Evolutionary conservation across 2,329 filamentous ascomycete species (phyloP).

Genomic region (Coniochaeta pulveracea): DNA sequence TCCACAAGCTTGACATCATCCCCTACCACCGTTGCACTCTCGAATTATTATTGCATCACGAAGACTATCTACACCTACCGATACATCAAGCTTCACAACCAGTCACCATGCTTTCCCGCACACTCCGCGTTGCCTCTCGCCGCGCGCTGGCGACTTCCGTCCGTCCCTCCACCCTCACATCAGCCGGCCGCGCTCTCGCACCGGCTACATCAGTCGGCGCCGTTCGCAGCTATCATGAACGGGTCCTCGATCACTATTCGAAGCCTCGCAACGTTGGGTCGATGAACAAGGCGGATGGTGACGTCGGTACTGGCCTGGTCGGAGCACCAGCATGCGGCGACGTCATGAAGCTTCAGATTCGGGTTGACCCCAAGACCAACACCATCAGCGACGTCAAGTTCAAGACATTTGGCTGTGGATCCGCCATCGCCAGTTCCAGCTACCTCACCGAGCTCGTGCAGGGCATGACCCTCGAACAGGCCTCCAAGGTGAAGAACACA

Average conservation of each 20-base stretch:
- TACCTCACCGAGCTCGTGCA: constrained; percentile 92
- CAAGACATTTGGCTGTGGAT: constrained; percentile 78
- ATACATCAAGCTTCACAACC: background rate
- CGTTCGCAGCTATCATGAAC: constrained; percentile 39
- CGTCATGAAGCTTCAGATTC: constrained; percentile 90
- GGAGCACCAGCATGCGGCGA: constrained; percentile 86
- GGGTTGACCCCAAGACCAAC: constrained; percentile 77
- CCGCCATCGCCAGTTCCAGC: constrained; percentile 85
- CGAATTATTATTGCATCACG: too few relatives aligned
- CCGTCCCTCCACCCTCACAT: constrained; percentile 21
- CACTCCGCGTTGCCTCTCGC: constrained; percentile 29
- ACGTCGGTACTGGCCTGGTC: constrained; percentile 86
- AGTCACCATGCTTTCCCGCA: constrained; percentile 34
- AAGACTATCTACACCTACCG: background rate
- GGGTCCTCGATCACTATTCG: constrained; percentile 59
- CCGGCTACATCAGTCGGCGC: constrained; percentile 26
- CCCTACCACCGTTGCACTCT: constrained; percentile 5
- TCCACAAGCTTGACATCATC: background rate
- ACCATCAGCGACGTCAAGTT: constrained; percentile 93
- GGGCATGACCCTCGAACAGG: constrained; percentile 94
- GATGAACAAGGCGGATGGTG: constrained; percentile 60
- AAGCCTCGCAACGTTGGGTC: constrained; percentile 44
- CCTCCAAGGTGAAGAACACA: constrained; percentile 85
- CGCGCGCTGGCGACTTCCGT: constrained; percentile 28
- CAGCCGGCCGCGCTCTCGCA: constrained; percentile 23